Evolutionary conservation across 345 rosid species (phyloP), one percentile per base, ranked within the genome.

Genomic region (Lepidium sativum): DNA sequence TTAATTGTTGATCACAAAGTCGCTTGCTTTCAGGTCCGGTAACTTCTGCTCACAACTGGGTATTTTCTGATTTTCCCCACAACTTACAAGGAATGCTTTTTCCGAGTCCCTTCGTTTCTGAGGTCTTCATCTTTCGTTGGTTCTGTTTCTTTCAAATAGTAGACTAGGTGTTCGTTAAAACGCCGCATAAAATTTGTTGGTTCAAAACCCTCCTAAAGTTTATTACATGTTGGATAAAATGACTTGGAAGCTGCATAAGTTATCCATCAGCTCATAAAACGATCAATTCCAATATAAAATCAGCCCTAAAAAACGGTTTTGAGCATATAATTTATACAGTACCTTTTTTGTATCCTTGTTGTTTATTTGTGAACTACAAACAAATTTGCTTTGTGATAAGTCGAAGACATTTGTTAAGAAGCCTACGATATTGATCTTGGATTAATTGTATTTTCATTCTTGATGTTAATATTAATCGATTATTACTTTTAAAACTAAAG

Each of bases 81-180:
- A 39, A 16, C 21, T 31, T 40, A 1, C 53, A 72, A 65, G 71
- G 76, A 57, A 1, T 51, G 60, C 31, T 25, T 0, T 37, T 15
- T 47, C 1, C 6, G 45, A 13, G 2, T 9, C 55, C n/a, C 3
- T 18, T 58, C 29, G 48, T 63, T 8, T 48, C 10, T 34, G 9
- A 15, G 10, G 42, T 39, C 40, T 12, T 38, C 4, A 5, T 16
- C 11, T 60, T 12, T 49, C 29, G 0, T 20, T 0, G 2, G 3
- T 44, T 44, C 14, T 12, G 35, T 1, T n/a, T 34, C 2, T 1
- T 35, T 9, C 16, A 37, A 44, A n/a, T 40, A 7, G 76, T 23
- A 50, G 60, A 48, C 13, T 0, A 71, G 54, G 54, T 49, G 75
- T 71, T 71, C 13, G 75, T 71, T 20, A 38, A 71, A 71, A 71